phyloP scores from a whole-genome alignment of 2,329 filamentous ascomycete species.

The Phyllosticta citrichinensis region DNA sequence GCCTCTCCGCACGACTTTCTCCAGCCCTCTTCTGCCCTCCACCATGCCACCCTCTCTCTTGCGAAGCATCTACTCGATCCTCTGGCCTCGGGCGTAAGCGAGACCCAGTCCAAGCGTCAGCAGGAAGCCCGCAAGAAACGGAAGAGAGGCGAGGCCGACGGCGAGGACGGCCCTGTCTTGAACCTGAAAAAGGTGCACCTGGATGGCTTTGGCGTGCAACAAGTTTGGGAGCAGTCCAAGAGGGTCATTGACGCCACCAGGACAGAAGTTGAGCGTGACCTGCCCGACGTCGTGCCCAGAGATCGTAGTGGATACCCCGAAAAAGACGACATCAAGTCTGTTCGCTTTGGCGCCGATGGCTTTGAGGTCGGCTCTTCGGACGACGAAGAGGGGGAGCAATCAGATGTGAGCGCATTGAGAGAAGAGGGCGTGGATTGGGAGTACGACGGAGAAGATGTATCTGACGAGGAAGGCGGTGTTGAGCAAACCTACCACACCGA shows the following conservation, averaged over 20 bases:
- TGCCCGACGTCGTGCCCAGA: conserved; percentile 30
- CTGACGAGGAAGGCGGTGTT: conserved; percentile 29
- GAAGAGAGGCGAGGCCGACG: conserved; percentile 52
- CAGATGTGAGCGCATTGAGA: not conserved
- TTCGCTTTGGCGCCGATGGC: conserved; percentile 31
- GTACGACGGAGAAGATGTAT: conserved; percentile 22
- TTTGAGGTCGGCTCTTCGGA: conserved; percentile 29
- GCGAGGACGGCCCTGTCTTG: conserved; percentile 43
- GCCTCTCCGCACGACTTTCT: conserved; percentile 63
- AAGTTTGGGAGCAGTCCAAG: conserved; percentile 90
- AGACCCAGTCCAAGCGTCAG: conserved; percentile 59
- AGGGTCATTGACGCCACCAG: conserved; percentile 63
- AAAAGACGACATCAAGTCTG: conserved; percentile 23
- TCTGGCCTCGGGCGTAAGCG: conserved; percentile 62
- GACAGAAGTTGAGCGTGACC: conserved; percentile 42
- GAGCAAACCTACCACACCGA: conserved; percentile 17
- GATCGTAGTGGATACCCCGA: conserved; percentile 13
- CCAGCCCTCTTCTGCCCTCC: conserved; percentile 57
- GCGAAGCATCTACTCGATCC: conserved; percentile 74
- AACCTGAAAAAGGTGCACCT: conserved; percentile 76
- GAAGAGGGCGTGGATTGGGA: conserved; percentile 18
- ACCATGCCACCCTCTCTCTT: conserved; percentile 59
- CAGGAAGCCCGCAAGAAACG: conserved; percentile 64
- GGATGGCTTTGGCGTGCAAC: conserved; percentile 75
- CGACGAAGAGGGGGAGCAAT: conserved; percentile 19